A percentile compares a stretch with the other conserved stretches of the same genome.
Evolutionary conservation across 345 rosid genomes (phyloP).

Genomic region (Pistacia vera): DNA sequence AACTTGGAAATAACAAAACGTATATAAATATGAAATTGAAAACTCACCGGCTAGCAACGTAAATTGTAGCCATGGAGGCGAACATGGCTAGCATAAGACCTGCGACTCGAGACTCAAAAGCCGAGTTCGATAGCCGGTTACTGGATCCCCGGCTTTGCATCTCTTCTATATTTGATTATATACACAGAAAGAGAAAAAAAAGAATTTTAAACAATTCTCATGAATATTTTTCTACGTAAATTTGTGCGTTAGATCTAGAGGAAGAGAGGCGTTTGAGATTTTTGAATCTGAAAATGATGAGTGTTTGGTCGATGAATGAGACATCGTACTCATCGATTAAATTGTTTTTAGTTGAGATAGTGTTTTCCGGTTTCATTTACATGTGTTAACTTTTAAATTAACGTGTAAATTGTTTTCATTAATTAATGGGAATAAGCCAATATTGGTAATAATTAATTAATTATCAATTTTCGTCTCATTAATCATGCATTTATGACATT

Average conservation of each 20-base stretch:
- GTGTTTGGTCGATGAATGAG: constrained; percentile 2
- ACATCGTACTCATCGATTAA: not conserved
- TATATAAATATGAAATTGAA: not conserved
- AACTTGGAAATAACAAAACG: not conserved
- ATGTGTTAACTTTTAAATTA: not conserved
- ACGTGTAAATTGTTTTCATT: not conserved
- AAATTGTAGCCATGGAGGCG: constrained; percentile 43
- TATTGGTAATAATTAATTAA: too few relatives aligned
- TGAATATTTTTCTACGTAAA: not conserved
- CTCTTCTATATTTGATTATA: not conserved
- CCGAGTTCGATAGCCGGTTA: constrained; percentile 30
- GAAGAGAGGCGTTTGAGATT: constrained; percentile 3
- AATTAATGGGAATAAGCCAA: too few relatives aligned
- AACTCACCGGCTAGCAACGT: constrained; percentile 46
- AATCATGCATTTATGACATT: too few relatives aligned
- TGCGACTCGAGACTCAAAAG: constrained; percentile 30
- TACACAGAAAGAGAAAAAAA: too few relatives aligned
- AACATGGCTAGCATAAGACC: constrained; percentile 37
- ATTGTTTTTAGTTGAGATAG: not conserved
- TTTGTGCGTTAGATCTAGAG: not conserved
- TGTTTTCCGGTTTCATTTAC: constrained; percentile 1
- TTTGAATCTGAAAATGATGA: not conserved
- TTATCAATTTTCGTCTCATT: too few relatives aligned
- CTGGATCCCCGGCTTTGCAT: constrained; percentile 42
- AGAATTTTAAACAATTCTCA: not conserved